A percentile compares a stretch with the other conserved stretches of the same genome.
phyloP scores from a whole-genome alignment of 2,329 filamentous ascomycete genomes.

The Pseudocercospora pini-densiflorae region DNA sequence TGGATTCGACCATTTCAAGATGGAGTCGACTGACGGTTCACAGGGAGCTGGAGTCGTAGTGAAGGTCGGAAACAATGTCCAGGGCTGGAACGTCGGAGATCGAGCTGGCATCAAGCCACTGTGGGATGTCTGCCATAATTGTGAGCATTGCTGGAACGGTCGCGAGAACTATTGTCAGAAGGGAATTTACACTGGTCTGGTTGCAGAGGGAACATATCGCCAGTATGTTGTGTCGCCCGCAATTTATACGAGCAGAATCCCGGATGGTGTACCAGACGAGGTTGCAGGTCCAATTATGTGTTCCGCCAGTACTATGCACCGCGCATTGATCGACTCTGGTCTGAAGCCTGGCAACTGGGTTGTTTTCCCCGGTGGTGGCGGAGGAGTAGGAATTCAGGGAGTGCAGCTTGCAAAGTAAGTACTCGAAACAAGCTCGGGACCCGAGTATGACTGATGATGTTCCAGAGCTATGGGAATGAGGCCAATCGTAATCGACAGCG shows the following conservation, averaged over 20 bases:
- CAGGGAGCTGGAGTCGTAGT: conserved; percentile 61
- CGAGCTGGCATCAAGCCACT: conserved; percentile 57
- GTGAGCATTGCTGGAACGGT: conserved; percentile 54
- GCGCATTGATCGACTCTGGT: conserved; percentile 57
- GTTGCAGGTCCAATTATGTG: conserved; percentile 66
- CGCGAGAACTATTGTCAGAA: conserved; percentile 59
- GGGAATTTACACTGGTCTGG: conserved; percentile 52
- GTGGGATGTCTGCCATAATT: conserved; percentile 56
- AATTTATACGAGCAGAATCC: conserved; percentile 59
- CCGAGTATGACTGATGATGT: background rate
- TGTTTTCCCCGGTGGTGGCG: conserved; percentile 59
- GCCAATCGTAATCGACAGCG: conserved; percentile 60
- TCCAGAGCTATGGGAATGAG: conserved; percentile 59
- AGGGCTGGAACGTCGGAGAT: conserved; percentile 58
- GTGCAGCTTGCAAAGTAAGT: conserved; percentile 44
- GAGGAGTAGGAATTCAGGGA: conserved; percentile 62
- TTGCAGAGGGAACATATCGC: conserved; percentile 57
- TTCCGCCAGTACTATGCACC: conserved; percentile 61
- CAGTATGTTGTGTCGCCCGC: conserved; percentile 64
- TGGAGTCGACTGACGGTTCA: conserved; percentile 35
- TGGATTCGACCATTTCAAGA: conserved; percentile 46
- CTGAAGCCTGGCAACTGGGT: conserved; percentile 59
- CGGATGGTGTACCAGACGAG: conserved; percentile 59
- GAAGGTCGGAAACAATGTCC: conserved; percentile 59
- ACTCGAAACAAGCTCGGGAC: background rate